Evolutionary conservation across 2,329 filamentous ascomycete genomes (phyloP), one percentile per base, ranked within the genome.

Genomic region (Rutstroemia sp.): DNA sequence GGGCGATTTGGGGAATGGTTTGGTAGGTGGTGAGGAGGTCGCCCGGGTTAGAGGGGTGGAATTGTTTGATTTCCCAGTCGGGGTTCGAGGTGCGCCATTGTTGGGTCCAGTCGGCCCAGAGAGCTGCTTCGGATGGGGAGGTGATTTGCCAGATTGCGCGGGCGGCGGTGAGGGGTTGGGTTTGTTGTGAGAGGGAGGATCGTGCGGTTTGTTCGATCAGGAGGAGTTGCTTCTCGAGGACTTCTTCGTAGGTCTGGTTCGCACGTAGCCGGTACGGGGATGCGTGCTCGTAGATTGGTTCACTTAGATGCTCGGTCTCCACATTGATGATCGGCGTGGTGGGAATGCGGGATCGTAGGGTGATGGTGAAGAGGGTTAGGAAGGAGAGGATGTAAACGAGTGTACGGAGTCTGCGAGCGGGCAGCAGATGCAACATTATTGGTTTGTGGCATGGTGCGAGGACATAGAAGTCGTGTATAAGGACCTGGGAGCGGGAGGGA

Each of bases 91-190:
- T 39, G 8, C 47, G 46, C 63, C 63, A 65, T 58, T 63, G 59
- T 2, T 39, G n/a, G 5, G 49, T 54, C 59, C 59, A 65, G 7
- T n/a, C 18, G 5, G 41, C 21, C 57, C 59, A 59, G 1, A 8
- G 21, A 5, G 39, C 27, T 5, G 52, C 56, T 25, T 56, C 45
- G 8, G 53, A 45, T 2, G 45, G 25, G 10, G 58, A 56, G 10
- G 58, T 52, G 10, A 64, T 56, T 56, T 65, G 63, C 61, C 61
- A 64, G 42, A 65, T 64, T 19, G 54, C 58, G 10, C 37, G 51
- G 37, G 58, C 55, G 2, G 62, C 61, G 34, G 41, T 25, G 16
- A 57, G 19, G 34, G 41, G 44, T 39, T 58, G 45, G 16, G 47
- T 41, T 2, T 45, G 44, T 18, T 52, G 44, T 6, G 45, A 27